Evolutionary conservation across 2,329 filamentous ascomycete genomes (phyloP).

Genomic region (Aspergillus ochraceus): DNA sequence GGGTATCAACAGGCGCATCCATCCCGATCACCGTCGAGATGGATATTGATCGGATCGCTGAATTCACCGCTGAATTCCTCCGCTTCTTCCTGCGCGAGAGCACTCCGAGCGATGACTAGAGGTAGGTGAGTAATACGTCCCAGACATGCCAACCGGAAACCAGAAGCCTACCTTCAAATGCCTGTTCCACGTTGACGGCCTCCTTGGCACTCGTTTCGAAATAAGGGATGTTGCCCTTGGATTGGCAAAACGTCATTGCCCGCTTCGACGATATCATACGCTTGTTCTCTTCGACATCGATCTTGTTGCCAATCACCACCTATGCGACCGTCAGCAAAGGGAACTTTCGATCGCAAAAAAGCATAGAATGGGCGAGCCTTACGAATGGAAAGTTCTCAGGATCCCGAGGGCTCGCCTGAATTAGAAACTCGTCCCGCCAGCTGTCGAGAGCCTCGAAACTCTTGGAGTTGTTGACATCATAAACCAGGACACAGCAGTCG

Average conservation of each 20-base stretch:
- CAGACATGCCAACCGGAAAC: not conserved
- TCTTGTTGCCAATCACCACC: slow-evolving; percentile 98
- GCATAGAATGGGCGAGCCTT: slow-evolving; percentile 40
- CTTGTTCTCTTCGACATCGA: slow-evolving; percentile 97
- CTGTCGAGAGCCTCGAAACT: slow-evolving; percentile 98
- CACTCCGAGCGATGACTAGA: slow-evolving; percentile 90
- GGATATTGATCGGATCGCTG: slow-evolving; percentile 96
- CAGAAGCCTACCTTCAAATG: slow-evolving; percentile 64
- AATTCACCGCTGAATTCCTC: slow-evolving; percentile 98
- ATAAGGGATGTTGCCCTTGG: slow-evolving; percentile 95
- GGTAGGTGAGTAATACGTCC: slow-evolving; percentile 12
- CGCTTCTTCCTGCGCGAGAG: slow-evolving; percentile 92
- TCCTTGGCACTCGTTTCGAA: slow-evolving; percentile 99
- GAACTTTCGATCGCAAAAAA: not conserved
- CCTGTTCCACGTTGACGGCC: slow-evolving; percentile 94
- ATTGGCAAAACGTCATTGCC: slow-evolving; percentile 96
- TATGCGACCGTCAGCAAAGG: slow-evolving; percentile 33
- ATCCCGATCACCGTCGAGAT: slow-evolving; percentile 89
- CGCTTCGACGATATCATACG: slow-evolving; percentile 94
- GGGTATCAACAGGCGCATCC: slow-evolving; percentile 80
- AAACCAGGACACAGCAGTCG: slow-evolving; percentile 96
- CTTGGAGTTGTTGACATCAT: slow-evolving; percentile 99
- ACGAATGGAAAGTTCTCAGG: slow-evolving; percentile 98
- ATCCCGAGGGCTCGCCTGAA: slow-evolving; percentile 93
- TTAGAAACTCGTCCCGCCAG: slow-evolving; percentile 97